These are phyloP conservation scores for Cryphonectria parasitica DNA, from an alignment of 2,329 filamentous ascomycete species.

Conservation along the genomic window DNA sequence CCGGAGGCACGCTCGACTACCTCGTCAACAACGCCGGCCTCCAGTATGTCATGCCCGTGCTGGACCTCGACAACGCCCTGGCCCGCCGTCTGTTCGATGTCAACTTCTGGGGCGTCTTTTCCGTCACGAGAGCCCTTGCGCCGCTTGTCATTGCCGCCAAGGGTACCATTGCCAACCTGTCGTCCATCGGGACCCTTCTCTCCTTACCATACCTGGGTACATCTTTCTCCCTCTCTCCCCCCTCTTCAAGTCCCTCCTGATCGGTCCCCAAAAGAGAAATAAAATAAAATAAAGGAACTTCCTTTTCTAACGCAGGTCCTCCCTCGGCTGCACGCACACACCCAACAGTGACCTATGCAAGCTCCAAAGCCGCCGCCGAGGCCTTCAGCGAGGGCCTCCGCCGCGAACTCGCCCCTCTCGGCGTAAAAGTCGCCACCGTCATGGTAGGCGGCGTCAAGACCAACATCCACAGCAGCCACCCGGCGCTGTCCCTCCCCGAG, in stretches of 20 bases:
- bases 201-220: slow-evolving; percentile 12
- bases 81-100: slow-evolving; percentile 43
- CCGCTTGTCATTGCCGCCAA: slow-evolving; percentile 52
- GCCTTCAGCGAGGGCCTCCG: slow-evolving; percentile 42
- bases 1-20: slow-evolving; percentile 44
- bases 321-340: slow-evolving; percentile 59
- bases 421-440: slow-evolving; percentile 60
- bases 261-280: slow-evolving; percentile 43
- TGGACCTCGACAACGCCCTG: slow-evolving; percentile 56
- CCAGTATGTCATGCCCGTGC: slow-evolving; percentile 43
- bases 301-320: neutral
- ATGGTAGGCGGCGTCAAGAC: slow-evolving; percentile 57
- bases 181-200: slow-evolving; percentile 52
- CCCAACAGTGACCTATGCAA: slow-evolving; percentile 56
- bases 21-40: slow-evolving; percentile 64
- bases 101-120: slow-evolving; percentile 61
- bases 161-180: slow-evolving; percentile 59
- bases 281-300: no score
- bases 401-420: slow-evolving; percentile 56
- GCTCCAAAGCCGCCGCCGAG: slow-evolving; percentile 37
- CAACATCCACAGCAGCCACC: slow-evolving; percentile 48
- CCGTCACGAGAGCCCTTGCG: slow-evolving; percentile 55
- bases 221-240: neutral
- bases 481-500: slow-evolving; percentile 46
- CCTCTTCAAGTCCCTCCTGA: slow-evolving; percentile 43